Evolutionary conservation across 345 rosid genomes (phyloP), one percentile per base, ranked within the genome.

Genomic region (Pistacia vera): DNA sequence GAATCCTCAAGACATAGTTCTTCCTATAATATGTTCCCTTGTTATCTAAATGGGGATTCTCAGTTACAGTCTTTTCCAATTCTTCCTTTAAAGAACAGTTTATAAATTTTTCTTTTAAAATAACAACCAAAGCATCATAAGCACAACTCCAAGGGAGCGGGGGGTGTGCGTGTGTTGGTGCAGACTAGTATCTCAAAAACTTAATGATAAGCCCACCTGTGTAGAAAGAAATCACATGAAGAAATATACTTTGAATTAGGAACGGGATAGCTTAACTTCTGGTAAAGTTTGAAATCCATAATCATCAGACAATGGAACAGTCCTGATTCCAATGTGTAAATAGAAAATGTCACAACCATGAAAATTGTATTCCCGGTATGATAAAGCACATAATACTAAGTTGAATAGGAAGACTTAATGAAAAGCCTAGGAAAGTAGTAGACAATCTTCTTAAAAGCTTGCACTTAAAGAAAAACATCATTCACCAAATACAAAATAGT

Each of bases 101-200:
- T 17, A 48, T 4, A 73, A 30, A 38, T 10, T 17, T 41, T 28
- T 48, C 35, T 44, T 49, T 17, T 68, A 54, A 33, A 38, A 55
- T 52, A 18, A 55, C 16, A 69, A n/a, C 51, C 46, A 22, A 62
- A 73, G 63, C 35, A 36, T 25, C 18, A 48, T 4, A 54, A 52
- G 68, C 52, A 14, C 4, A 36, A 13, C 38, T 9, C 35, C 25
- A 25, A 25, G 25, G 25, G 25, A 0, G 25, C 25, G 25, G 25
- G 25, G 25, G 25, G 25, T 25, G 25, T 25, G 25, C 25, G 25
- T 25, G 25, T 25, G 25, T 25, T 25, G 25, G 25, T 25, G 18
- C n/a, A 68, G 59, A 60, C 75, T 17, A 72, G 61, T 52, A 33
- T 72, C 28, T 16, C 14, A 51, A 52, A 73, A 18, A 54, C 63